A percentile compares a stretch with the other conserved stretches of the same genome.
Evolutionary conservation across 148 eudicot species (phyloP).

Genomic region (Talinum fruticosum): DNA sequence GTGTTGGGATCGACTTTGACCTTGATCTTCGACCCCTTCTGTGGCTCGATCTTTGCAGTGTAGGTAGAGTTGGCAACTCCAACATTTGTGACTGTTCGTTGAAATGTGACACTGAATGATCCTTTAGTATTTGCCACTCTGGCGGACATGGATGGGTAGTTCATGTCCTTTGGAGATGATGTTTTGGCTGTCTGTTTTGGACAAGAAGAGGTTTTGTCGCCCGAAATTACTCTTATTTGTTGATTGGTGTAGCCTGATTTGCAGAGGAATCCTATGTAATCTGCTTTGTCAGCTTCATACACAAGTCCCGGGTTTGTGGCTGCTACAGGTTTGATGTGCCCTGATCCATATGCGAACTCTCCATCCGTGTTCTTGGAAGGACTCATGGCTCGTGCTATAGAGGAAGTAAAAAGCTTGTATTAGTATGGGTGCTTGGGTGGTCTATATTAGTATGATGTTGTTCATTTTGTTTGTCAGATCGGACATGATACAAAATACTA

Average conservation of each 20-base stretch:
- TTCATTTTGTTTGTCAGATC: not conserved
- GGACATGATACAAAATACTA: not conserved
- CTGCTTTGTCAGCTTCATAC: slow-evolving; percentile 30
- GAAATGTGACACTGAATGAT: not conserved
- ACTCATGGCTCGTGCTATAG: slow-evolving; percentile 32
- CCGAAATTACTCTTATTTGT: not conserved
- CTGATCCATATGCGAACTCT: slow-evolving; percentile 52
- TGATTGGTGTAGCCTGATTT: slow-evolving; percentile 2
- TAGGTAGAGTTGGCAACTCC: not conserved
- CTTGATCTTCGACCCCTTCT: not conserved
- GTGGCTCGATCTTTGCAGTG: not conserved
- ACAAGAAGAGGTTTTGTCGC: not conserved
- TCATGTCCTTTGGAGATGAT: not conserved
- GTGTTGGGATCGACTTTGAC: not conserved
- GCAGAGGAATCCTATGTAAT: slow-evolving; percentile 35
- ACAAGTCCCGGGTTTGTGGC: slow-evolving; percentile 48
- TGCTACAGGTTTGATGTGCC: slow-evolving; percentile 36
- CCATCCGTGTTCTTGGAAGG: slow-evolving; percentile 14
- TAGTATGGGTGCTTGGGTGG: not conserved
- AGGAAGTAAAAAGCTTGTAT: not conserved
- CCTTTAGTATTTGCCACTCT: not conserved
- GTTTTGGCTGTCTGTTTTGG: not conserved
- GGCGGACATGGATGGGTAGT: not conserved
- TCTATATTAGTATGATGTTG: not conserved
- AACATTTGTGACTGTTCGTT: not conserved